phyloP scores from a whole-genome alignment of 2,329 filamentous ascomycete species.

The Aureobasidium vineae region DNA sequence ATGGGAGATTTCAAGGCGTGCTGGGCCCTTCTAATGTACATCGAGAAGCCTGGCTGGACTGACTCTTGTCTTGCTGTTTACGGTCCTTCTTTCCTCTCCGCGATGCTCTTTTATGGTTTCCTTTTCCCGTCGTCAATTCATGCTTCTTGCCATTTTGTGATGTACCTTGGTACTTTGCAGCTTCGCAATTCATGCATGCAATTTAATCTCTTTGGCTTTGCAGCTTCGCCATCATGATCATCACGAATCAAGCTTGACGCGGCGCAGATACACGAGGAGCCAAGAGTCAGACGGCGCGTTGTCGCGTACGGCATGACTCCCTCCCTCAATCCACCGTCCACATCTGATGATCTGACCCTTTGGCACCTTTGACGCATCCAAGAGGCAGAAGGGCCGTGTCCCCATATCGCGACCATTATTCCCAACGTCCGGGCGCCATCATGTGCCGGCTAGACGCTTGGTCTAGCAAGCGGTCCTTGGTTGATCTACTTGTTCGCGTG shows the following conservation, averaged over 20 bases:
- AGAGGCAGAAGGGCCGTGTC: slow-evolving; percentile 17
- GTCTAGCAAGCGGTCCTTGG: slow-evolving; percentile 19
- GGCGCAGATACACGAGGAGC: slow-evolving; percentile 17
- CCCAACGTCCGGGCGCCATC: slow-evolving; percentile 25
- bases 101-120: background rate
- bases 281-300: slow-evolving; percentile 22
- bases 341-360: slow-evolving; percentile 20
- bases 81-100: background rate
- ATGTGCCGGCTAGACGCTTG: slow-evolving; percentile 27
- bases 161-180: background rate
- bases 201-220: slow-evolving; percentile 22
- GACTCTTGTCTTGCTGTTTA: background rate
- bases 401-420: slow-evolving; percentile 20
- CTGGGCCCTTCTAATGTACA: background rate
- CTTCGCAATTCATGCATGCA: slow-evolving; percentile 9
- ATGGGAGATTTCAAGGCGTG: slow-evolving; percentile 15
- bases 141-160: slow-evolving; percentile 2
- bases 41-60: background rate
- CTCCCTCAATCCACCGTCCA: background rate
- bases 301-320: slow-evolving; percentile 22
- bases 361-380: slow-evolving; percentile 4
- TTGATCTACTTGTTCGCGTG: slow-evolving; percentile 20
- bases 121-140: slow-evolving; percentile 5
- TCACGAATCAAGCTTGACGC: slow-evolving; percentile 10
- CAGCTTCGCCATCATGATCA: background rate